These are phyloP conservation scores for Crithidia sp. DNA, from an alignment of 208 protist species.

Conservation along the genomic window DNA sequence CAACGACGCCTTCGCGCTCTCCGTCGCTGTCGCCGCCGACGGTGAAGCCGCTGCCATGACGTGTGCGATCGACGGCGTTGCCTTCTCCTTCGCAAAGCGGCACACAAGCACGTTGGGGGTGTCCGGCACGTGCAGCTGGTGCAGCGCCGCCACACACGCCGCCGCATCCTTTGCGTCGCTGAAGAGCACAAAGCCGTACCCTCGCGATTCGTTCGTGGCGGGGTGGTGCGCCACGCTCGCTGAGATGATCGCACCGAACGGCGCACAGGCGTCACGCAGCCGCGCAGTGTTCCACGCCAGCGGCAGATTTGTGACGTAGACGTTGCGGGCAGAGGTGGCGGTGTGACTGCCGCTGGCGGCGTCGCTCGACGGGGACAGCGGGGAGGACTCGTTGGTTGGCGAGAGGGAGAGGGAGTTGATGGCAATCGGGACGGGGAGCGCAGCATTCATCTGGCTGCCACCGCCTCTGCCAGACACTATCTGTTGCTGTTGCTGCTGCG, in stretches of 20 bases:
- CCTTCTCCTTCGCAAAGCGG: constrained; percentile 61
- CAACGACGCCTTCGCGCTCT: not conserved
- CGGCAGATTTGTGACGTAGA: constrained; percentile 72
- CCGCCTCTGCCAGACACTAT: no score
- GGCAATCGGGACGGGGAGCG: no score
- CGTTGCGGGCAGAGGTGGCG: constrained; percentile 37
- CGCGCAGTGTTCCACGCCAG: constrained; percentile 66
- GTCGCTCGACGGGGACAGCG: not conserved
- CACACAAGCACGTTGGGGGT: constrained; percentile 42
- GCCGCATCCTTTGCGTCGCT: constrained; percentile 44
- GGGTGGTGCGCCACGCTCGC: constrained; percentile 63
- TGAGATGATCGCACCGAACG: constrained; percentile 59
- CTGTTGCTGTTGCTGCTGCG: no score
- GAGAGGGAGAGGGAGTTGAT: constrained; percentile 2
- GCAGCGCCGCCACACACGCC: constrained; percentile 42
- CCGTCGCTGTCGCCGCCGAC: not conserved
- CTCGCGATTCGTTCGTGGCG: constrained; percentile 50
- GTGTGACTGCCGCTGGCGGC: not conserved
- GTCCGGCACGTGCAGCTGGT: constrained; percentile 19
- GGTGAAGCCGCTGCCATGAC: not conserved
- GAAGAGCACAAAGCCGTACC: constrained; percentile 80
- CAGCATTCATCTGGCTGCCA: no score
- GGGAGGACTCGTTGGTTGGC: not conserved
- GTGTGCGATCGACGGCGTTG: constrained; percentile 58
- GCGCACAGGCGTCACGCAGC: constrained; percentile 53